These are phyloP conservation scores for Omphalotus olearius DNA, from an alignment of 1,284 basidiomycete species.

Conservation along the genomic window DNA sequence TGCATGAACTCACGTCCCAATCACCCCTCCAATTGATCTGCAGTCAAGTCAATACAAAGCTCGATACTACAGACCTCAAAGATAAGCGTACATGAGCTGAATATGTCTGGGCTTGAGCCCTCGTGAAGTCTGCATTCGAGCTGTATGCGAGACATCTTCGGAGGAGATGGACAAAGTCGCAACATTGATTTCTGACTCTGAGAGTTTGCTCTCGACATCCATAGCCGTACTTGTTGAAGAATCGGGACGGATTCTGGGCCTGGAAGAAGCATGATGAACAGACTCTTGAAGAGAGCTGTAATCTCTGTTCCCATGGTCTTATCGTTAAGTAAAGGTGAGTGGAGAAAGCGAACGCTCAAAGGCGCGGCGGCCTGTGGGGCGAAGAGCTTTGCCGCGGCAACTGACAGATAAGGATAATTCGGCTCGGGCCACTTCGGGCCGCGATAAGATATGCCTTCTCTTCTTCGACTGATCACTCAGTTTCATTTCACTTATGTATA, in stretches of 20 bases:
- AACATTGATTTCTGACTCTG: constrained; percentile 11
- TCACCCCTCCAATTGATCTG: constrained; percentile 16
- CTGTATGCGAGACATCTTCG: not conserved
- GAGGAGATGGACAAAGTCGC: not conserved
- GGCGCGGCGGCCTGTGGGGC: not conserved
- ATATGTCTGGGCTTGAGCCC: constrained; percentile 16
- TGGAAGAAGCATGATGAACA: not conserved
- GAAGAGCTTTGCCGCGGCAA: no score
- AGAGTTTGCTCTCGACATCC: constrained; percentile 8
- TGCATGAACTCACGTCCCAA: constrained; percentile 14
- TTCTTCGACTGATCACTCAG: no score
- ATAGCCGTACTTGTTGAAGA: not conserved
- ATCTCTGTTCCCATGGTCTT: not conserved
- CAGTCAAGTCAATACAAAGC: not conserved
- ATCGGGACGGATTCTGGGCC: not conserved
- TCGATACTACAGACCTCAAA: not conserved
- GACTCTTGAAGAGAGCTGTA: not conserved
- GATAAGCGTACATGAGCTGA: constrained; percentile 13
- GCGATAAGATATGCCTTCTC: no score
- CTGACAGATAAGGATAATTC: no score
- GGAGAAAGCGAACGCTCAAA: not conserved
- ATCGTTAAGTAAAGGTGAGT: not conserved
- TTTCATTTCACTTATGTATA: not conserved
- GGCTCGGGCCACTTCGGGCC: no score
- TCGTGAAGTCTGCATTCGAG: constrained; percentile 12